Evolutionary conservation across 2,329 filamentous ascomycete species (phyloP), one percentile per base, ranked within the genome.

Genomic region (Remersonia thermophila): DNA sequence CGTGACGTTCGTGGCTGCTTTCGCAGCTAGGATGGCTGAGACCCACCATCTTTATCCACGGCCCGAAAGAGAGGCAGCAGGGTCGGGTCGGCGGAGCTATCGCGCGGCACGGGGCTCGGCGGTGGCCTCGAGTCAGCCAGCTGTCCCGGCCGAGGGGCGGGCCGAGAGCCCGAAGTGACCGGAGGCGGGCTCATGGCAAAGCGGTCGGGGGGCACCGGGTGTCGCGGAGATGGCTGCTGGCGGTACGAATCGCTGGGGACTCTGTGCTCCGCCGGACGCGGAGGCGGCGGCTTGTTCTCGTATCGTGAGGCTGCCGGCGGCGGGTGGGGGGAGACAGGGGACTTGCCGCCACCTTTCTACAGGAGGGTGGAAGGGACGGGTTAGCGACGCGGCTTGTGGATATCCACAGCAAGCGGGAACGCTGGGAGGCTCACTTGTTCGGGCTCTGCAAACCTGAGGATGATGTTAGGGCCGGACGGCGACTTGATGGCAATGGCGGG

Each of bases 41-140:
- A 59, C 65, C 48, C 63, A 82, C 82, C 70, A 59, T 84, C 72
- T 54, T 84, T 87, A 61, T 98, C 93, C 11, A 95, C 89, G 1
- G 86, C 85, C 42, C 83, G 73, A 63, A 96, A 98, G 17, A 96
- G 67, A 3, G 83, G 83, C 56, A 85, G 76, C 13, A 98, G 69
- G 1, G 76, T 78, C n/a, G 79, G 70, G 52, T 87, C 80, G 35
- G 77, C 71, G 32, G 63, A 62, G 30, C 57, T 49, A 17, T 54
- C 54, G 23, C 54, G 57, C 18, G 66, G 63, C 45, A 71, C 61
- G 43, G 84, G 71, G 47, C 77, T 75, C 46, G 75, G 72, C 49
- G 84, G 73, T 48, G 80, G 73, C 48, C 77, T 69, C 51, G 73
- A 72, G 54, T 63, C 52, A 47, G 73, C 51, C 47, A 77, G 61